Evolutionary conservation across 1,284 basidiomycete species (phyloP).

Genomic region (Chondrostereum purpureum): DNA sequence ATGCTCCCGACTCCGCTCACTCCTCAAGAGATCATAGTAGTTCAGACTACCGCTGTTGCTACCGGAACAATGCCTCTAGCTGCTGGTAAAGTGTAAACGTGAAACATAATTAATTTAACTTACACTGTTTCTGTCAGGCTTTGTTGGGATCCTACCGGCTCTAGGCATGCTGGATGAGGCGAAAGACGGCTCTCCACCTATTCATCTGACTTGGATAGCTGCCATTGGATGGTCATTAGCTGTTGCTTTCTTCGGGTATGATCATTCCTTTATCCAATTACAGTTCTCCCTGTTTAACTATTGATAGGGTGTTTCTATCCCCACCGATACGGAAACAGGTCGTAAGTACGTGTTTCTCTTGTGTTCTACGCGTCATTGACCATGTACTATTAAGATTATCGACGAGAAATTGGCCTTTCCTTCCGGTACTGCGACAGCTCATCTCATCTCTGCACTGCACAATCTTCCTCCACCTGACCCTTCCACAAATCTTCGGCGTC

Average conservation of each 20-base stretch:
- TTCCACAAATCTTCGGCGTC: constrained; percentile 32
- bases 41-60: constrained; percentile 85
- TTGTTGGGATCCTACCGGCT: constrained; percentile 93
- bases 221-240: constrained; percentile 81
- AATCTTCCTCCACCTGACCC: constrained; percentile 59
- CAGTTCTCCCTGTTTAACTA: constrained; percentile 8
- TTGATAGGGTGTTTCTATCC: constrained; percentile 80
- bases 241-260: constrained; percentile 87
- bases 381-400: constrained; percentile 56
- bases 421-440: constrained; percentile 94
- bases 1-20: constrained; percentile 69
- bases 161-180: constrained; percentile 71
- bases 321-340: constrained; percentile 92
- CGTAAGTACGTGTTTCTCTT: constrained; percentile 36
- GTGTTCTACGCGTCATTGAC: constrained; percentile 4
- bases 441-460: constrained; percentile 91
- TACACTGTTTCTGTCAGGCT: too few relatives aligned
- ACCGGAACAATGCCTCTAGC: constrained; percentile 90
- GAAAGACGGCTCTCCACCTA: constrained; percentile 72
- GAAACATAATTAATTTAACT: too few relatives aligned
- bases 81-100: too few relatives aligned
- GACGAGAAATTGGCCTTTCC: constrained; percentile 93
- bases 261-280: constrained; percentile 2
- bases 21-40: constrained; percentile 86
- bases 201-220: constrained; percentile 65